Percentiles rank a stretch among this genome's conserved stretches.
Evolutionary conservation across 345 rosid genomes (phyloP).

Genomic region (Chamaenerion angustifolium): DNA sequence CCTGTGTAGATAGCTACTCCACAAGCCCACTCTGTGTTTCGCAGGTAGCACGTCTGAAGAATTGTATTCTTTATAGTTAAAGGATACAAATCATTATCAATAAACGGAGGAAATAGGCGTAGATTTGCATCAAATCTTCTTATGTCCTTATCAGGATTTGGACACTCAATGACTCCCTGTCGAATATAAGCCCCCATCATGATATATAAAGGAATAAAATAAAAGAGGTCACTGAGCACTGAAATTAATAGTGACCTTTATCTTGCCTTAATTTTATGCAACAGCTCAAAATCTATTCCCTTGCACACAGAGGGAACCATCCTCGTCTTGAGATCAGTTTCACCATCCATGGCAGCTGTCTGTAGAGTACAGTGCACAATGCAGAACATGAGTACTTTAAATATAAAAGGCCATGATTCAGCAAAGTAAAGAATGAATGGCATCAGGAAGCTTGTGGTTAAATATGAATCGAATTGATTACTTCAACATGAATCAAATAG

Average conservation of each 20-base stretch:
- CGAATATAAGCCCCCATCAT: slow-evolving; percentile 1
- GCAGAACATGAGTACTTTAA: too few relatives aligned
- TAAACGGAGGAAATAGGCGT: slow-evolving; percentile 89
- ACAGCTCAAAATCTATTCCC: slow-evolving; percentile 77
- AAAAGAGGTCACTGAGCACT: slow-evolving; percentile 3
- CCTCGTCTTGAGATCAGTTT: slow-evolving; percentile 93
- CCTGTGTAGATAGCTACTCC: slow-evolving; percentile 98
- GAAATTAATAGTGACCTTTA: slow-evolving; percentile 2
- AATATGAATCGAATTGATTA: too few relatives aligned
- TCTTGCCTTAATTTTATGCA: slow-evolving; percentile 89
- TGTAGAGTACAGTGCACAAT: slow-evolving; percentile 17
- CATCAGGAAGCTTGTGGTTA: too few relatives aligned
- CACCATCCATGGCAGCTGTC: slow-evolving; percentile 97
- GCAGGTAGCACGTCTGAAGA: slow-evolving; percentile 93
- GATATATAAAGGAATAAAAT: not conserved
- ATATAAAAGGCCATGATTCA: too few relatives aligned
- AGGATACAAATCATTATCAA: slow-evolving; percentile 88
- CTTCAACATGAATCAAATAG: too few relatives aligned
- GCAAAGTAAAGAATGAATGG: too few relatives aligned
- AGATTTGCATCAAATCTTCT: slow-evolving; percentile 96
- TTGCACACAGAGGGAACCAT: slow-evolving; percentile 75
- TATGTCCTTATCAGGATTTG: slow-evolving; percentile 87
- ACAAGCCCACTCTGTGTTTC: slow-evolving; percentile 99
- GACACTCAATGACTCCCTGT: slow-evolving; percentile 98
- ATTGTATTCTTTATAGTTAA: slow-evolving; percentile 85